A percentile compares a stretch with the other conserved stretches of the same genome.
phyloP scores from a whole-genome alignment of 2,329 filamentous ascomycete genomes.

The Rutstroemia sp. region DNA sequence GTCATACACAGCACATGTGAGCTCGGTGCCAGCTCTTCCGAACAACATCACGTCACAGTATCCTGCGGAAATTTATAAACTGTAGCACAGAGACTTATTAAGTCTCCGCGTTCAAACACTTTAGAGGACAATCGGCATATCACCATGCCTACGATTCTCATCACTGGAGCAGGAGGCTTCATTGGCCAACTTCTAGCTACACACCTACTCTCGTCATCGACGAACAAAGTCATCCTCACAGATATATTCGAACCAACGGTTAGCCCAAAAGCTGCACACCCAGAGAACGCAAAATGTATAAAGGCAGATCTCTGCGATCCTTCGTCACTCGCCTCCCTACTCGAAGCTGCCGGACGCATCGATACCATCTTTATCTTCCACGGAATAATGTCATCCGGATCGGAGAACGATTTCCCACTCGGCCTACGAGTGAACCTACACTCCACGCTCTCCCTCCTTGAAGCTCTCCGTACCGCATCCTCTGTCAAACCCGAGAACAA shows the following conservation, averaged over 20 bases:
- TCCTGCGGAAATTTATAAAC: no score
- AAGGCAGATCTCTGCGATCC: slow-evolving; percentile 31
- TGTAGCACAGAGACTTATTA: no score
- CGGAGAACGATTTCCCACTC: slow-evolving; percentile 50
- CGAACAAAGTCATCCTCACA: slow-evolving; percentile 43
- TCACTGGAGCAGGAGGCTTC: slow-evolving; percentile 58
- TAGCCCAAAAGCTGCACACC: slow-evolving; percentile 32
- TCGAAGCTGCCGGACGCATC: slow-evolving; percentile 27
- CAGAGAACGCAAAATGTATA: slow-evolving; percentile 23
- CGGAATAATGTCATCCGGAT: slow-evolving; percentile 57
- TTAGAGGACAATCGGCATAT: no score
- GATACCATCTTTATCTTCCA: slow-evolving; percentile 51
- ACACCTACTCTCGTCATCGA: slow-evolving; percentile 39
- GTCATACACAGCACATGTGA: no score
- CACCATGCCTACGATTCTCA: slow-evolving; percentile 40
- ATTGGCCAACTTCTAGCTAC: slow-evolving; percentile 54
- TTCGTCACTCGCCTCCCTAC: slow-evolving; percentile 25
- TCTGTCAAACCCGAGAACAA: slow-evolving; percentile 20
- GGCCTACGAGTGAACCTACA: slow-evolving; percentile 51
- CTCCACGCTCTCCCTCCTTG: slow-evolving; percentile 45
- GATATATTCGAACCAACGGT: slow-evolving; percentile 48
- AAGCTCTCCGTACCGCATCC: slow-evolving; percentile 35
- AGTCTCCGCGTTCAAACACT: no score
- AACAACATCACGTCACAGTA: no score
- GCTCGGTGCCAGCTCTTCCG: no score